phyloP scores from a whole-genome alignment of 225 moss, liverwort and hornwort species.

The Marchantia paleacea region DNA sequence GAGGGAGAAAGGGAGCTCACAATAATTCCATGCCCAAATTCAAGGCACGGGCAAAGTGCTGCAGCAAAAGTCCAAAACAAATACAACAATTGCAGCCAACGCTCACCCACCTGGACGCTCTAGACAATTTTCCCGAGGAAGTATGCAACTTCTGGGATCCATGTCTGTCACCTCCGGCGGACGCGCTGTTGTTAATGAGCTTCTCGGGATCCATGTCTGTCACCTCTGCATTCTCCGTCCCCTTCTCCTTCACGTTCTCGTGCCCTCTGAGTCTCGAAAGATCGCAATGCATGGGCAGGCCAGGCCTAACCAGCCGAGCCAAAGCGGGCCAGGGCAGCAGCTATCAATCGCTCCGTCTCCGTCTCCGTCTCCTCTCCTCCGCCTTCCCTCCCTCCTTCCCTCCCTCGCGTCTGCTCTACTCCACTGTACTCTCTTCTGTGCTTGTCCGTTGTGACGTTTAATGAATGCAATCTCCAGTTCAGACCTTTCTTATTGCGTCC shows the following conservation, averaged over 20 bases:
- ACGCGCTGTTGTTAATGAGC: neutral
- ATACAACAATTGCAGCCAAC: neutral
- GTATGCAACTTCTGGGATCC: neutral
- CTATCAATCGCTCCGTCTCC: too few species aligned
- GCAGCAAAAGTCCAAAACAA: neutral
- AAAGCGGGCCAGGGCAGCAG: too few species aligned
- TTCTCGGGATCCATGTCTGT: neutral
- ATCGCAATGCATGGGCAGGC: neutral
- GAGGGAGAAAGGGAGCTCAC: neutral
- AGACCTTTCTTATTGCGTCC: too few species aligned
- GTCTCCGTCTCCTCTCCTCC: too few species aligned
- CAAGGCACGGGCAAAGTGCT: neutral
- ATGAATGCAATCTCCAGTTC: too few species aligned
- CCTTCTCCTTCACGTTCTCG: neutral
- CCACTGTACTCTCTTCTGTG: too few species aligned
- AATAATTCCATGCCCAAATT: too few species aligned
- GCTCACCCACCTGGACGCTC: neutral
- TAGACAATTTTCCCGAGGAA: neutral
- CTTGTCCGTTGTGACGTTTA: too few species aligned
- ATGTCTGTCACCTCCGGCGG: too few species aligned
- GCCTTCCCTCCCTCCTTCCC: too few species aligned
- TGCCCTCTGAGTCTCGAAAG: neutral
- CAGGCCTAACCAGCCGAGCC: too few species aligned
- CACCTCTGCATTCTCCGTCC: neutral
- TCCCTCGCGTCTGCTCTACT: too few species aligned